phyloP scores from a whole-genome alignment of 139 green algal genomes.

The Chlorella ohadii region DNA sequence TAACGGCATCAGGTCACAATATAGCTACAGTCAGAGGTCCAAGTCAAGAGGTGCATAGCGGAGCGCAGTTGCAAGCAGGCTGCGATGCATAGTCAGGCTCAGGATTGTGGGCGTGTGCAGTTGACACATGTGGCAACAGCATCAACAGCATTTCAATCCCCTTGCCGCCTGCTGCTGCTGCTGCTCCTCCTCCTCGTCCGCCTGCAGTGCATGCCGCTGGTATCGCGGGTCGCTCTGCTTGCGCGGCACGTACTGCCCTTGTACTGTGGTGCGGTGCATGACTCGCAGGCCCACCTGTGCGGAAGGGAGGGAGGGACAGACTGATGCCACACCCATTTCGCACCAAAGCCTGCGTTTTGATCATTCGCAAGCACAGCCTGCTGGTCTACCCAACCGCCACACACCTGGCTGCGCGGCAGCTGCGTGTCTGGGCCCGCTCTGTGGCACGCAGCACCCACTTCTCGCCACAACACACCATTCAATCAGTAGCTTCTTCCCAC shows the following conservation, averaged over 20 bases:
- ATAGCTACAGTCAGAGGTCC: too few relatives aligned
- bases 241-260: conserved; percentile 25
- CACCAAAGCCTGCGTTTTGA: too few relatives aligned
- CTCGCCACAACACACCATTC: neutral
- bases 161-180: neutral
- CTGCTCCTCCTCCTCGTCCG: neutral
- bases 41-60: too few relatives aligned
- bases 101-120: too few relatives aligned
- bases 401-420: conserved; percentile 18
- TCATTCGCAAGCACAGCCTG: too few relatives aligned
- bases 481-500: neutral
- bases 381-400: neutral
- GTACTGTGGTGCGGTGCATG: conserved; percentile 61
- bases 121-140: too few relatives aligned
- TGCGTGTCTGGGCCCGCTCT: conserved; percentile 57
- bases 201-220: neutral
- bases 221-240: neutral
- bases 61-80: too few relatives aligned
- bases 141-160: too few relatives aligned
- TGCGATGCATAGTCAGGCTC: too few relatives aligned
- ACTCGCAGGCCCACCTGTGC: conserved; percentile 52
- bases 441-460: too few relatives aligned
- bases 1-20: too few relatives aligned
- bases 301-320: neutral
- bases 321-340: too few relatives aligned